These are phyloP conservation scores for Aspergillus sp. DNA, from an alignment of 2,329 filamentous ascomycete species.

Conservation along the genomic window DNA sequence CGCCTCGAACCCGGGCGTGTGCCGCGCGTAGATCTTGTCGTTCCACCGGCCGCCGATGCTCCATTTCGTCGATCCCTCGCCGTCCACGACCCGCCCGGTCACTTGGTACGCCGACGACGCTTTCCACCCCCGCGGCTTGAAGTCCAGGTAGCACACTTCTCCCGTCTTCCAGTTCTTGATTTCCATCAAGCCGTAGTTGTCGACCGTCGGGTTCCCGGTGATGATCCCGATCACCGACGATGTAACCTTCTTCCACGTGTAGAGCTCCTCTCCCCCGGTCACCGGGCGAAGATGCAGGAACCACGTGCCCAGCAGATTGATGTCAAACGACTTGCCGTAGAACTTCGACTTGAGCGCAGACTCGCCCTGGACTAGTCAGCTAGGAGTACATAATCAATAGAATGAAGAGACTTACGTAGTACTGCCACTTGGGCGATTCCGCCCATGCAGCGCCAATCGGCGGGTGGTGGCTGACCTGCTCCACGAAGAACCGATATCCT, in stretches of 20 bases:
- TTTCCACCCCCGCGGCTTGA: constrained; percentile 94
- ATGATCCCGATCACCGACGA: constrained; percentile 98
- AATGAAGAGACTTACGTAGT: constrained; percentile 50
- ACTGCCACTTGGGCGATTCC: constrained; percentile 89
- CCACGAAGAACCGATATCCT: constrained; percentile 95
- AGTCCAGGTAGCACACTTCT: constrained; percentile 79
- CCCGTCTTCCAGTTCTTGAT: constrained; percentile 96
- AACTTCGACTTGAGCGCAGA: constrained; percentile 94
- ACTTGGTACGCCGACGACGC: constrained; percentile 85
- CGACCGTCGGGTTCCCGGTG: constrained; percentile 89
- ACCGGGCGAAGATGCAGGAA: constrained; percentile 76
- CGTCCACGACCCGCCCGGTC: constrained; percentile 72
- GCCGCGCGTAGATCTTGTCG: constrained; percentile 87
- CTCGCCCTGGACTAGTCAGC: constrained; percentile 56
- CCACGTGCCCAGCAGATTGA: constrained; percentile 94
- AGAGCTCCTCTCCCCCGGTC: constrained; percentile 70
- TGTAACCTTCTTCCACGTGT: constrained; percentile 98
- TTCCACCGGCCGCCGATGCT: constrained; percentile 94
- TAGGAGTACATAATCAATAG: background rate
- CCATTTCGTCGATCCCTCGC: constrained; percentile 70
- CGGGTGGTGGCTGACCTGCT: constrained; percentile 96
- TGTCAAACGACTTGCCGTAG: constrained; percentile 93
- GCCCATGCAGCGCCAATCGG: constrained; percentile 89
- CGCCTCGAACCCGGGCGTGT: constrained; percentile 83
- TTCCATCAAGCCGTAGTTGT: constrained; percentile 96